phyloP scores from a whole-genome alignment of 2,329 filamentous ascomycete species.

The Trichoderma brevicompactum region DNA sequence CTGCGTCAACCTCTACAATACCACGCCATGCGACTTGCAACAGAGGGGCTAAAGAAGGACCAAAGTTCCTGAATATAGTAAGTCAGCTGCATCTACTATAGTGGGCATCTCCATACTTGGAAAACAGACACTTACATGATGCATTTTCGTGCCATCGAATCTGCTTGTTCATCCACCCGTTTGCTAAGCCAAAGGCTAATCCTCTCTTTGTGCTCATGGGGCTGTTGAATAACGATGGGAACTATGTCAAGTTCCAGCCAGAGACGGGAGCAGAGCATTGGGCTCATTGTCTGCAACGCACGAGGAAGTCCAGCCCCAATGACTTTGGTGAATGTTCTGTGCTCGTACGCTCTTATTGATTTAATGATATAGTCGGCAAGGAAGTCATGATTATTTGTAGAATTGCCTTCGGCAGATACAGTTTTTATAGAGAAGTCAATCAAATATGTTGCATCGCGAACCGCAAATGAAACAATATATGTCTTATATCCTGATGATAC shows the following conservation, averaged over 20 bases:
- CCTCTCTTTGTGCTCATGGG: slow-evolving; percentile 48
- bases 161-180: slow-evolving; percentile 78
- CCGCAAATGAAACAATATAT: slow-evolving; percentile 66
- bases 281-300: slow-evolving; percentile 62
- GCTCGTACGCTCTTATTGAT: slow-evolving; percentile 62
- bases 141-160: slow-evolving; percentile 80
- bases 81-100: background rate
- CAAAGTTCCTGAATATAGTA: slow-evolving; percentile 61
- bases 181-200: slow-evolving; percentile 57
- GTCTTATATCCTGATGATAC: slow-evolving; percentile 55
- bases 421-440: slow-evolving; percentile 71
- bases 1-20: slow-evolving; percentile 71
- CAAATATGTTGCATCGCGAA: slow-evolving; percentile 75
- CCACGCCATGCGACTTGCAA: slow-evolving; percentile 70
- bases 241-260: slow-evolving; percentile 80
- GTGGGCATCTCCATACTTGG: too few relatives aligned
- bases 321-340: slow-evolving; percentile 72
- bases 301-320: slow-evolving; percentile 72
- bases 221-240: slow-evolving; percentile 64
- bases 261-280: slow-evolving; percentile 68
- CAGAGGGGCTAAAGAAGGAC: slow-evolving; percentile 71
- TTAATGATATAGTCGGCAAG: slow-evolving; percentile 64
- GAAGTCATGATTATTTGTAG: slow-evolving; percentile 33
- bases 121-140: slow-evolving; percentile 59
- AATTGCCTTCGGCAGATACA: slow-evolving; percentile 40